A percentile compares a stretch with the other conserved stretches of the same genome.
These are phyloP conservation scores for Phytophthora melonis DNA, from an alignment of 352 stramenopile genomes.

Conservation along the genomic window DNA sequence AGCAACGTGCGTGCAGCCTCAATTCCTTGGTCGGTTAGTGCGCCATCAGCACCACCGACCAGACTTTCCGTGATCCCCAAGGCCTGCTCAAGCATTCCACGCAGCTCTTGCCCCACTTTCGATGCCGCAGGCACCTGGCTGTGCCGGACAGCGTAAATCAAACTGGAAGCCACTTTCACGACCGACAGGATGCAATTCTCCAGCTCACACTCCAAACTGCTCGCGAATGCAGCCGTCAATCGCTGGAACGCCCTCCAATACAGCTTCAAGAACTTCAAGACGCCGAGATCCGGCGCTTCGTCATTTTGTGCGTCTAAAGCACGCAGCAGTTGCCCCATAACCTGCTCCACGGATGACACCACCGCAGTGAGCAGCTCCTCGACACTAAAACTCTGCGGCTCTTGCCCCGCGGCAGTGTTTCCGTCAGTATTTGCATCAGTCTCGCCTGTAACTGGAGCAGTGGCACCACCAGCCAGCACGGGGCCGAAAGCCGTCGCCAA, in stretches of 20 bases:
- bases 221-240: conserved; percentile 45
- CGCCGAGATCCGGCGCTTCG: conserved; percentile 4
- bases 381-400: conserved; percentile 28
- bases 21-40: conserved; percentile 16
- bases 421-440: not conserved
- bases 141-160: conserved; percentile 33
- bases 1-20: conserved; percentile 38
- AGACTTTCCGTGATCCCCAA: conserved; percentile 48
- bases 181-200: conserved; percentile 50
- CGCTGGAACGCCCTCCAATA: conserved; percentile 73
- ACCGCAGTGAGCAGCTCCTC: conserved; percentile 43
- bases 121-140: conserved; percentile 7
- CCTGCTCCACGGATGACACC: conserved; percentile 44
- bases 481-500: conserved; percentile 42
- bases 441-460: not conserved
- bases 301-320: conserved; percentile 8
- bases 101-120: conserved; percentile 41
- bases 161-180: conserved; percentile 51
- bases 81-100: conserved; percentile 42
- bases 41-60: conserved; percentile 3
- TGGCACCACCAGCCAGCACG: conserved; percentile 10
- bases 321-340: conserved; percentile 25
- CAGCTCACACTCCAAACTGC: conserved; percentile 42
- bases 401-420: not conserved
- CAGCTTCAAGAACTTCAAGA: conserved; percentile 59